Conservation (phyloP, 2,329 filamentous ascomycete species). For the Aspergillus vadensis region DNA sequence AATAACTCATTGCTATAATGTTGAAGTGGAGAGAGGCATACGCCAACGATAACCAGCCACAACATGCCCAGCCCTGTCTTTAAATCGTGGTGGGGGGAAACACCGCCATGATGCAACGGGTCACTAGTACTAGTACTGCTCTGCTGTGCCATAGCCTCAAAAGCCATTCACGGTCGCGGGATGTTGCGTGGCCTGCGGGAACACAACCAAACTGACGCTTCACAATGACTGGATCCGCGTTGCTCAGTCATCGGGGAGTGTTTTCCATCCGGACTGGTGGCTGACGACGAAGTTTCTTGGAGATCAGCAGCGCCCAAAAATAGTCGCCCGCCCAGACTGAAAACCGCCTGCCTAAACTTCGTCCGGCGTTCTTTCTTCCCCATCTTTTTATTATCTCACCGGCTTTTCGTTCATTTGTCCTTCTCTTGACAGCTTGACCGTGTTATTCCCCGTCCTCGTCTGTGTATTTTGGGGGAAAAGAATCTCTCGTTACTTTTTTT, state of each 20-base stretch:
- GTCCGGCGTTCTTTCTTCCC: not conserved
- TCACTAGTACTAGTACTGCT: no score
- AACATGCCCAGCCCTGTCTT: not conserved
- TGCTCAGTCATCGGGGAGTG: not conserved
- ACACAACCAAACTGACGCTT: not conserved
- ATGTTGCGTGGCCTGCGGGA: not conserved
- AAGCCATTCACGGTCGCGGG: not conserved
- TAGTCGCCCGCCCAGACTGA: conserved; percentile 7
- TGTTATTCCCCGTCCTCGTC: not conserved
- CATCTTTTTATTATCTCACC: not conserved
- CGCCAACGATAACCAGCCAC: not conserved
- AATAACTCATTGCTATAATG: no score
- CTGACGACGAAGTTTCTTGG: not conserved
- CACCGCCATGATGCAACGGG: not conserved
- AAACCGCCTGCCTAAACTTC: conserved; percentile 8
- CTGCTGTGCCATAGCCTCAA: no score
- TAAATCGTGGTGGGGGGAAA: not conserved
- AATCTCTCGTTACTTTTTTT: not conserved
- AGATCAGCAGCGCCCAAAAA: conserved; percentile 10
- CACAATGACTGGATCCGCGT: not conserved
- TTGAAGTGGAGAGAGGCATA: not conserved
- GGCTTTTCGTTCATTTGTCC: not conserved
- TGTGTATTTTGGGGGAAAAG: not conserved
- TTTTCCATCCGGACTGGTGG: not conserved
- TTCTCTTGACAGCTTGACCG: not conserved